A percentile compares a stretch with the other conserved stretches of the same genome.
These are phyloP conservation scores for Lepidium didymum DNA, from an alignment of 345 rosid genomes.

Conservation along the genomic window DNA sequence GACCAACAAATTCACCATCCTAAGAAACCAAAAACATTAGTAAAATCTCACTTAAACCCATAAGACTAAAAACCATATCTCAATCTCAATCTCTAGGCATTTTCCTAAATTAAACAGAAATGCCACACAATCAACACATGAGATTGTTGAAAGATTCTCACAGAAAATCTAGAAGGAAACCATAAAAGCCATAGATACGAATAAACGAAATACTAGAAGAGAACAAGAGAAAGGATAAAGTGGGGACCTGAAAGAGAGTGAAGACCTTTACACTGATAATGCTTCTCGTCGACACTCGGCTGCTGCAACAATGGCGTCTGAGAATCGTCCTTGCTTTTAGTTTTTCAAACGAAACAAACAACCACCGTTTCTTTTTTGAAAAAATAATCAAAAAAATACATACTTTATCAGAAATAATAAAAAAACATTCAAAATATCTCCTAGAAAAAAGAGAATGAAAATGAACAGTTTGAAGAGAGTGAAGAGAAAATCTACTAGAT, in stretches of 20 bases:
- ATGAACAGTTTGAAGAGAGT: no score
- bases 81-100: neutral
- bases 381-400: no score
- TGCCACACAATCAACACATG: neutral
- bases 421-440: no score
- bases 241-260: conserved; percentile 83
- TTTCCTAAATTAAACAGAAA: neutral
- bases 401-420: no score
- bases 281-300: conserved; percentile 37
- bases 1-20: conserved; percentile 8
- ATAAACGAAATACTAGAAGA: conserved; percentile 17
- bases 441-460: no score
- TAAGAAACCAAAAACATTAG: neutral
- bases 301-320: conserved; percentile 32
- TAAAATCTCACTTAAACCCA: neutral
- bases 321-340: conserved; percentile 66
- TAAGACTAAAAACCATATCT: no score
- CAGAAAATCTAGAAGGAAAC: neutral
- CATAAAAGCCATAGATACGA: neutral
- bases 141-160: neutral
- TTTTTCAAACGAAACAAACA: conserved; percentile 37
- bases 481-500: no score
- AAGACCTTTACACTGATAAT: conserved; percentile 84
- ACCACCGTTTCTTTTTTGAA: no score
- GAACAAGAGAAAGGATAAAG: neutral